Base-by-base conservation (phyloP, 2,329 filamentous ascomycete species). In the Aspergillus calidoustus region DNA sequence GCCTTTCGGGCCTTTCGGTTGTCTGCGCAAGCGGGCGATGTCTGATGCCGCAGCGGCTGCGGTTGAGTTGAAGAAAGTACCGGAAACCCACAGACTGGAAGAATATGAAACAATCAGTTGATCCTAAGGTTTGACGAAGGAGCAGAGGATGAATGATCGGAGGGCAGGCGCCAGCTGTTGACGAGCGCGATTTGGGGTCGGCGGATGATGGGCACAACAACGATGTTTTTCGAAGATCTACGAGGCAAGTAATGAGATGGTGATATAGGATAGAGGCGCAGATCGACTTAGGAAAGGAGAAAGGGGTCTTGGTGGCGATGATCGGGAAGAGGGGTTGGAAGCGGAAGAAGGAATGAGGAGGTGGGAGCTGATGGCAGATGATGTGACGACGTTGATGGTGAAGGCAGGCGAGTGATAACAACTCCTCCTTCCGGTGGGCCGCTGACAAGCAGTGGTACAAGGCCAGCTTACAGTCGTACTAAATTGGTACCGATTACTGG, bases 341-440 rank as follows among this genome's bases (percentile, higher is more conserved):
- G 54, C 31, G 31, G 53, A 46, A 46, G 34, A 28, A 25, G 34
- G 38, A 57, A 22, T 34, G 55, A 51, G 49, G 47, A 50, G 54
- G 44, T 46, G 54, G 31, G 31, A 38, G 34, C 34, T 57, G 54
- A 61, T 57, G 59, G 54, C 54, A 54, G 59, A 58, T 46, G 59
- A 61, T 58, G 49, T 54, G 59, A 57, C 54, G 58, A 60, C 44
- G 52, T 31, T 44, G 52, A 60, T 54, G 41, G 43, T 49, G 59
- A 52, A 34, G 49, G 59, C 49, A 50, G 54, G n/a, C 53, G 48
- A 57, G 44, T 25, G 54, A 58, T 61, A 61, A 61, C 57, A 28
- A 13, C 17, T 55, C 22, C 54, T 25, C 28, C 48, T 58, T 47
- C 38, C 47, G 49, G 41, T 50, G 50, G 51, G 50, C 30, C 54